Evolutionary conservation across 192 early-diverging fungal species (phyloP), one percentile per base, ranked within the genome.

Genomic region (Linnemannia zychae): DNA sequence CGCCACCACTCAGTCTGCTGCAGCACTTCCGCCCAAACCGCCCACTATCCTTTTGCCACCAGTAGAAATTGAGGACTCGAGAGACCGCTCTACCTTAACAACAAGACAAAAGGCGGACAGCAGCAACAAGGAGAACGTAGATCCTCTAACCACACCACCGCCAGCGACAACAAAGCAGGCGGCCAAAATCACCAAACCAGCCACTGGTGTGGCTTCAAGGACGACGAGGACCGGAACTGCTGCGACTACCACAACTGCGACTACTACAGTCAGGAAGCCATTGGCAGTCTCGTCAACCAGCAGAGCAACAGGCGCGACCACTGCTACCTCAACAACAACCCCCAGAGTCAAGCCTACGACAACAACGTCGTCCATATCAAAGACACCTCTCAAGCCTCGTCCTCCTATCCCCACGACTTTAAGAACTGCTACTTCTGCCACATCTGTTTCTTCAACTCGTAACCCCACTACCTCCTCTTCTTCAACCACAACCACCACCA

Each of bases 41-140:
- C 52, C 81, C 31, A 68, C 52, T 31, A 72, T 84, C 28, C 75
- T 84, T 16, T 46, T 84, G 73, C 82, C 82, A 22, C 76, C 82
- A 38, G 73, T 78, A 24, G 82, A 84, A 13, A 84, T 84, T n/a
- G 73, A 84, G 4, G 60, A 77, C 18, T 49, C 76, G n/a, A n/a
- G n/a, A 16, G 40, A 3, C 9, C 4, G 4, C 40, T 44, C 40
- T 44, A 16, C 52, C 17, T 31, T 15, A 6, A 72, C 33, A 22
- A 65, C 34, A 44, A 46, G n/a, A n/a, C n/a, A 66, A 3, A 50
- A 67, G 18, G 20, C 17, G 1, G 38, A 48, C 53, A 40, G 53
- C 2, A 40, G 1, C 49, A 48, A 67, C 52, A 74, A 75, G 38
- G 73, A 80, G 73, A 81, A 75, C 46, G 46, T 71, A 40, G 46